These are phyloP conservation scores for Omphalotus guepiniiformis DNA, from an alignment of 768 basidiomycete genomes.

Conservation along the genomic window DNA sequence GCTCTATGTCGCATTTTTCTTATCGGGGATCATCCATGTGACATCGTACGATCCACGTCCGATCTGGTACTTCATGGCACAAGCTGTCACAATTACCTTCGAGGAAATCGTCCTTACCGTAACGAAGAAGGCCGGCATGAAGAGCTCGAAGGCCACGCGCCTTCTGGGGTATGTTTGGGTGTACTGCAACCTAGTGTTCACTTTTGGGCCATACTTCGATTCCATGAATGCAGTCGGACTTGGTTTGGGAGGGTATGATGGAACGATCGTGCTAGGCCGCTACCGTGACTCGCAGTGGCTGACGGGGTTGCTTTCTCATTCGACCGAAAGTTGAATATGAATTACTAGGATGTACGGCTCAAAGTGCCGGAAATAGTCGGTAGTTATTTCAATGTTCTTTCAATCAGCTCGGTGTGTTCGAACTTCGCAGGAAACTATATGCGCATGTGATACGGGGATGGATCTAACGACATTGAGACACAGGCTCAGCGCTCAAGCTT, in stretches of 20 bases:
- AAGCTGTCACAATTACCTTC: conserved; percentile 1
- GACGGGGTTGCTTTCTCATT: no score
- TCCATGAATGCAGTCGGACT: conserved; percentile 1
- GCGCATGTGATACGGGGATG: no score
- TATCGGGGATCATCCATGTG: neutral
- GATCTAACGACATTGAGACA: no score
- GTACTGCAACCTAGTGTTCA: neutral
- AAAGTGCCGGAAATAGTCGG: no score
- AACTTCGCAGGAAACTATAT: no score
- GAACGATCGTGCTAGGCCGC: conserved; percentile 4
- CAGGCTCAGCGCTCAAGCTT: no score
- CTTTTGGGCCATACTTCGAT: neutral
- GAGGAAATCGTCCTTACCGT: neutral
- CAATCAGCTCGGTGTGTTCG: no score
- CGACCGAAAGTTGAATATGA: no score
- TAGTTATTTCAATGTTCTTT: no score
- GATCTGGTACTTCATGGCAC: neutral
- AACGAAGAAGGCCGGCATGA: neutral
- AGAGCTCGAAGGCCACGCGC: neutral
- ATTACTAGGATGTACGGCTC: no score
- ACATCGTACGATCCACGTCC: neutral
- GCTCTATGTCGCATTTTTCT: conserved; percentile 3
- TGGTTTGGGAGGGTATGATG: neutral
- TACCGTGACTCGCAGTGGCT: no score
- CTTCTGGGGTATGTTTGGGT: conserved; percentile 1